A percentile compares a stretch with the other conserved stretches of the same genome.
phyloP scores from a whole-genome alignment of 1,284 basidiomycete species.

The Pascua sp. region DNA sequence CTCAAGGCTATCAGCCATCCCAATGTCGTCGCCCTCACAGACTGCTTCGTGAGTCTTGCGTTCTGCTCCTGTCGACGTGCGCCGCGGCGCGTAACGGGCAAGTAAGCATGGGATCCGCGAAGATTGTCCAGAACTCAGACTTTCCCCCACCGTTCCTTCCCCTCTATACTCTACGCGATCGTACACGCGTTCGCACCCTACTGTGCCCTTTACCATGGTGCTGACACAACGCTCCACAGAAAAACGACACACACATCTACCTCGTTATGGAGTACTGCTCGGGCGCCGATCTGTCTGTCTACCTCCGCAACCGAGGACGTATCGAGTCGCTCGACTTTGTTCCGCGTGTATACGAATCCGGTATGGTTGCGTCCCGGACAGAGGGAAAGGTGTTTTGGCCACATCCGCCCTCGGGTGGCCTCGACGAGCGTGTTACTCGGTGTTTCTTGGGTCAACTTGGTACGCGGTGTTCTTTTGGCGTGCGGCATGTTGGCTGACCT shows the following conservation, averaged over 20 bases:
- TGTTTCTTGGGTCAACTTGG: constrained; percentile 91
- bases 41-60: constrained; percentile 65
- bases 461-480: constrained; percentile 45
- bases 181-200: constrained; percentile 1
- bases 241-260: constrained; percentile 89
- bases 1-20: constrained; percentile 89
- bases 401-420: constrained; percentile 83
- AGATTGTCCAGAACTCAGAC: not conserved
- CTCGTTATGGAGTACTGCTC: constrained; percentile 97
- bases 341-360: constrained; percentile 55
- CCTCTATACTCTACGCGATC: not conserved
- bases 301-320: constrained; percentile 89
- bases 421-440: constrained; percentile 85
- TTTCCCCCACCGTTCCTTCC: not conserved
- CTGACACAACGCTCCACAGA: constrained; percentile 53
- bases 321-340: constrained; percentile 79
- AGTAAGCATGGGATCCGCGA: not conserved
- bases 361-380: constrained; percentile 51
- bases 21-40: constrained; percentile 88
- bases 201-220: constrained; percentile 1
- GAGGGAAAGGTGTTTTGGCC: constrained; percentile 69
- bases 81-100: not conserved
- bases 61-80: not conserved
- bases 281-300: constrained; percentile 90
- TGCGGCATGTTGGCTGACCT: constrained; percentile 9